Evolutionary conservation across 148 eudicot species (phyloP), one percentile per base, ranked within the genome.

Genomic region (Nepenthes mirabilis): DNA sequence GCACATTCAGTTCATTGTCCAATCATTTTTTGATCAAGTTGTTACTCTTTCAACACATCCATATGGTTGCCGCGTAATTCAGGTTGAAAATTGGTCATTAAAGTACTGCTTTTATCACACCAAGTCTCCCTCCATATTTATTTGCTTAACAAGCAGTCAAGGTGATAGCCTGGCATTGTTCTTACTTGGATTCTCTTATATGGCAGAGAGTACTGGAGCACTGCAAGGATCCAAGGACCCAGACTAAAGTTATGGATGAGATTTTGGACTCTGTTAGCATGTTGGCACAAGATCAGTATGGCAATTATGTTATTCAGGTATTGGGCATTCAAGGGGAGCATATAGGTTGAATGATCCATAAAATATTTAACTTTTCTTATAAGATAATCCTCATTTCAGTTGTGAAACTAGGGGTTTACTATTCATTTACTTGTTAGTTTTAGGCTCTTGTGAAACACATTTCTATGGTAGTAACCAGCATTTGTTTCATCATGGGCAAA

Each of bases 261-360:
- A 80, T 89, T 66, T 62, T 93, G 55, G 82, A 76, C 43, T 72
- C 85, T 68, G 91, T 93, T 55, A 86, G 97, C 81, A 82, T 84
- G 87, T 65, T 93, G 70, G 97, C 99, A 8, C 99, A 93, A 72
- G 97, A 93, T 76, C 99, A 93, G 67, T 93, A 93, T 64, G 99
- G 99, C 52, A 93, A 93, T 67, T 89, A 93, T 79, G 99, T 93
- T 55, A 77, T 93, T 74, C 99, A 93, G 99, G 99, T 93, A 23
- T 23, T 23, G 23, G 23, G 23, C 23, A 23, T 23, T 23, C 23
- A 23, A 23, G 23, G 23, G 23, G 23, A 23, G 23, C 23, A 23
- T 23, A 23, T 23, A 23, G 23, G 23, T 23, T 23, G 23, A 23
- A 23, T 23, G 23, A 23, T 23, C 23, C 23, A 23, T 23, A 23